phyloP scores from a whole-genome alignment of 805 yeast genomes.

The Yarrowia phangngaensis region DNA sequence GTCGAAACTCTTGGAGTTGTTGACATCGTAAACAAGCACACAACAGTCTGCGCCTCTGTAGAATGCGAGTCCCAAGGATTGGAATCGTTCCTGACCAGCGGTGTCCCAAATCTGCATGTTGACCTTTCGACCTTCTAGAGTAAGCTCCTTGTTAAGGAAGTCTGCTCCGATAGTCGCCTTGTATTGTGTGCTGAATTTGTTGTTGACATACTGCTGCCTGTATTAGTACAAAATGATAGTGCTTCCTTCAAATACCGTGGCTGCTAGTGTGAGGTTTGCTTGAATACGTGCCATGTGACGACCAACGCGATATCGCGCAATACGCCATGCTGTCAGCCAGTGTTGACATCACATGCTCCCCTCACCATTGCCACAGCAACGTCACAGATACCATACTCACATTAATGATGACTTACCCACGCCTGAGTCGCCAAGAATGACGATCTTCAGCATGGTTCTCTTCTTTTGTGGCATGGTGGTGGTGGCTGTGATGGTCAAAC shows the following conservation, averaged over 20 bases:
- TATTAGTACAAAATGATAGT: constrained; percentile 27
- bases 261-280: background rate
- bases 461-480: constrained; percentile 32
- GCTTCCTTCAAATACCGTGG: no score
- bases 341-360: background rate
- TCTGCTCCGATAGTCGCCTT: constrained; percentile 98
- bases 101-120: constrained; percentile 92
- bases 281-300: background rate
- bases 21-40: constrained; percentile 91
- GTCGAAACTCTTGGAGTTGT: constrained; percentile 90
- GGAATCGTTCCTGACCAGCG: constrained; percentile 98
- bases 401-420: constrained; percentile 95
- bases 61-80: constrained; percentile 92
- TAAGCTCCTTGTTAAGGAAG: constrained; percentile 85
- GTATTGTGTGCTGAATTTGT: constrained; percentile 90
- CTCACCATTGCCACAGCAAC: background rate
- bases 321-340: no score
- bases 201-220: constrained; percentile 85
- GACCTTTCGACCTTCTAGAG: constrained; percentile 76
- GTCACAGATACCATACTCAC: constrained; percentile 38
- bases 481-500: constrained; percentile 2
- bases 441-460: constrained; percentile 58
- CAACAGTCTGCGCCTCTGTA: constrained; percentile 98
- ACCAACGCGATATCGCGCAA: no score
- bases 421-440: constrained; percentile 93